Conservation (phyloP, 306 rosid genomes). For the Vigna reflexopilosa region DNA sequence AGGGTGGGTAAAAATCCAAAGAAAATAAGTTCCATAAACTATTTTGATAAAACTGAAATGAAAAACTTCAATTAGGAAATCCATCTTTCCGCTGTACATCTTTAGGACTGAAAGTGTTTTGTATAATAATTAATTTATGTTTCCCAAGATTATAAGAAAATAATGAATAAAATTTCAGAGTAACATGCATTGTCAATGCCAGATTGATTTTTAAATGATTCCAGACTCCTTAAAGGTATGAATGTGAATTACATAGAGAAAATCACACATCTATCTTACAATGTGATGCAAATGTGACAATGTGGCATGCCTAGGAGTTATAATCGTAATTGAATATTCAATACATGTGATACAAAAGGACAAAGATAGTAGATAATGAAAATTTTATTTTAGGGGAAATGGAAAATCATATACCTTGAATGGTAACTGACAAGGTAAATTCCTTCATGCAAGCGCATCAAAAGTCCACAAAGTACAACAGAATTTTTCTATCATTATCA, state of each 20-base stretch:
- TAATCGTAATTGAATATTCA: neutral
- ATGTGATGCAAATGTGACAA: neutral
- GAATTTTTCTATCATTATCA: neutral
- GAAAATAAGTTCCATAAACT: slow-evolving; percentile 18
- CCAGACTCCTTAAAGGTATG: neutral
- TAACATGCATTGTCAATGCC: neutral
- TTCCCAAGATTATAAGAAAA: slow-evolving; percentile 1
- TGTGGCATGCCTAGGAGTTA: neutral
- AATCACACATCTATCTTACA: neutral
- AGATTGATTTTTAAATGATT: neutral
- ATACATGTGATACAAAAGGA: neutral
- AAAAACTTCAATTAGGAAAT: slow-evolving; percentile 16
- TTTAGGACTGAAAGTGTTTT: slow-evolving; percentile 26
- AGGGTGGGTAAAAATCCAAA: slow-evolving; percentile 7
- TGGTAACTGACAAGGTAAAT: slow-evolving; percentile 7
- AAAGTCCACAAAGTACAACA: neutral
- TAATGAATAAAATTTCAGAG: neutral
- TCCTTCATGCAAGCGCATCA: neutral
- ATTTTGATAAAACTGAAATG: slow-evolving; percentile 34
- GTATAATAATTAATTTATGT: neutral
- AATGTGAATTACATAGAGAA: slow-evolving; percentile 1
- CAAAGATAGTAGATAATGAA: neutral
- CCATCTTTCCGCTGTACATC: slow-evolving; percentile 14
- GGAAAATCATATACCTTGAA: neutral
- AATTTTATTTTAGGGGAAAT: neutral